These are phyloP conservation scores for Aspergillus ochraceoroseus DNA, from an alignment of 2,329 filamentous ascomycete species.

Conservation along the genomic window DNA sequence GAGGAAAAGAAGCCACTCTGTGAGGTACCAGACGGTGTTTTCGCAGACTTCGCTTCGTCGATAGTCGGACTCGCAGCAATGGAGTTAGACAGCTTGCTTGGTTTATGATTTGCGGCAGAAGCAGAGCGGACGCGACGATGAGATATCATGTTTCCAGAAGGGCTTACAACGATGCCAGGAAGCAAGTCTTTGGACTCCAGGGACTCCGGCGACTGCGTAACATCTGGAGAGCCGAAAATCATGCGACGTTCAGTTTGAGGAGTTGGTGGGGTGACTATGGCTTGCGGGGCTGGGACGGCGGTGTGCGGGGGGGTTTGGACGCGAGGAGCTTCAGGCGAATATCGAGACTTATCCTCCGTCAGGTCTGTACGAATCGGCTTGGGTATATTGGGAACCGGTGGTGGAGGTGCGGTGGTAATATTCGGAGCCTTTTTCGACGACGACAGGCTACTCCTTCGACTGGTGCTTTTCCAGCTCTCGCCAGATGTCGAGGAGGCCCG, in stretches of 20 bases:
- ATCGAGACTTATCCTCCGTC: constrained; percentile 24
- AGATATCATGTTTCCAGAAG: constrained; percentile 66
- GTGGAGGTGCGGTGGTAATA: constrained; percentile 25
- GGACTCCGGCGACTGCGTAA: constrained; percentile 41
- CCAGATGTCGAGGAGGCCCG: constrained; percentile 41
- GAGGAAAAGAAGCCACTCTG: constrained; percentile 80
- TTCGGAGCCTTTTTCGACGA: constrained; percentile 28
- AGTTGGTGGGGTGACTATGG: constrained; percentile 60
- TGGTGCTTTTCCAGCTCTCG: constrained; percentile 38
- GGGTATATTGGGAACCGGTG: constrained; percentile 30
- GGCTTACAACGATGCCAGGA: constrained; percentile 54
- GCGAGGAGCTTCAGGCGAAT: constrained; percentile 23
- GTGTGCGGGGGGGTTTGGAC: constrained; percentile 34
- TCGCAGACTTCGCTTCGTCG: constrained; percentile 57
- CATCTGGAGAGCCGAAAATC: constrained; percentile 25
- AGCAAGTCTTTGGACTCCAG: constrained; percentile 28
- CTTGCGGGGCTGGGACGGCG: constrained; percentile 38
- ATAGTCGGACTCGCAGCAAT: constrained; percentile 67
- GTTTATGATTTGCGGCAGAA: constrained; percentile 51
- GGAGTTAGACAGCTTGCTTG: constrained; percentile 82
- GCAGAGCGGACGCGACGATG: constrained; percentile 61
- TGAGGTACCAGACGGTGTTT: constrained; percentile 52
- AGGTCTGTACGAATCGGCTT: constrained; percentile 30
- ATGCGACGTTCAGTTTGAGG: constrained; percentile 43
- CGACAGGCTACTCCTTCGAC: constrained; percentile 36